Evolutionary conservation across 176 grass and related monocot species (phyloP).

Genomic region (Coix lacrymajobi): DNA sequence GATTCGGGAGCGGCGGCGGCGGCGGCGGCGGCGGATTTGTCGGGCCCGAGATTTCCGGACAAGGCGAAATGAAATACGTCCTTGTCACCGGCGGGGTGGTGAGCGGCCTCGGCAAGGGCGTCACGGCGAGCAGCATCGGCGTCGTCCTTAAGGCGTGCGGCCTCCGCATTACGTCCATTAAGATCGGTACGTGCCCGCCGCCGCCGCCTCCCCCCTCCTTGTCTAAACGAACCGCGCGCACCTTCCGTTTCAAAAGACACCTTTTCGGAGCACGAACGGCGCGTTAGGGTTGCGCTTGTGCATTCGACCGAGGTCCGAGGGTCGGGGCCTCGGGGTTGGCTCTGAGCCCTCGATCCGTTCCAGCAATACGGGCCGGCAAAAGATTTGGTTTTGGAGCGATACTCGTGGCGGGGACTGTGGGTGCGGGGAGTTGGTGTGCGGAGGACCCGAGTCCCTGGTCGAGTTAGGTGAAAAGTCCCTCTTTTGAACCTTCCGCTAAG

Average conservation of each 20-base stretch:
- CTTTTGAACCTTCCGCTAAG: slow-evolving; percentile 28
- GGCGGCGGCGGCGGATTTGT: slow-evolving; percentile 7
- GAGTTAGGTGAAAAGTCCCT: slow-evolving; percentile 42
- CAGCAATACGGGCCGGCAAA: background rate
- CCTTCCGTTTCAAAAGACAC: background rate
- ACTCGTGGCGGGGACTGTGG: slow-evolving; percentile 17
- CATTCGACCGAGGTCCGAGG: background rate
- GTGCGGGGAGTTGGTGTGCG: slow-evolving; percentile 27
- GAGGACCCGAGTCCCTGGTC: slow-evolving; percentile 9
- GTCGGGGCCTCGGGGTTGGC: background rate
- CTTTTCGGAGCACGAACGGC: background rate
- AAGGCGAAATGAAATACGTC: slow-evolving; percentile 62
- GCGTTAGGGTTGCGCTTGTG: background rate
- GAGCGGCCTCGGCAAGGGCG: slow-evolving; percentile 63
- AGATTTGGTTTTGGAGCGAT: slow-evolving; percentile 36
- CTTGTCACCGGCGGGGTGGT: slow-evolving; percentile 67
- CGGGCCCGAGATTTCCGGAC: background rate
- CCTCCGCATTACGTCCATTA: slow-evolving; percentile 67
- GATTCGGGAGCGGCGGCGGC: background rate
- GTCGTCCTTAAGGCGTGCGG: slow-evolving; percentile 62
- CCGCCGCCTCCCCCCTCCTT: background rate
- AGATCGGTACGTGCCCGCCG: slow-evolving; percentile 49
- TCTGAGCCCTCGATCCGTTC: slow-evolving; percentile 32
- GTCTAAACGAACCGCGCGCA: background rate
- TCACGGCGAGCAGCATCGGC: slow-evolving; percentile 68